A percentile compares a stretch with the other conserved stretches of the same genome.
Evolutionary conservation across 1,139 yeast species (phyloP).

Genomic region (Zygoascus sp.): DNA sequence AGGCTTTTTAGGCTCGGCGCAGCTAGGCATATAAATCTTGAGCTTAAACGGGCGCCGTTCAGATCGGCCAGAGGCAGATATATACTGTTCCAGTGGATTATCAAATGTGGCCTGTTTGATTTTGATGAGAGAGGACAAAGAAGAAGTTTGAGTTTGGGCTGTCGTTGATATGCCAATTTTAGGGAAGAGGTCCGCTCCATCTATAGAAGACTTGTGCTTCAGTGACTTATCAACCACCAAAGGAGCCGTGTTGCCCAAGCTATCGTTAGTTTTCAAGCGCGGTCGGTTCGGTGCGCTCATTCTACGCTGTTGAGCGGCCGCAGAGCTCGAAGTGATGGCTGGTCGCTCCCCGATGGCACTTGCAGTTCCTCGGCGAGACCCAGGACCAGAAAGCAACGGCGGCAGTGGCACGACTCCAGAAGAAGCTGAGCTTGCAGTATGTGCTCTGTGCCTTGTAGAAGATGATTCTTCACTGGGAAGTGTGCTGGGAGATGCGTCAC

Average conservation of each 20-base stretch:
- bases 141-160: neutral
- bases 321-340: neutral
- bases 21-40: constrained; percentile 38
- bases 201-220: neutral
- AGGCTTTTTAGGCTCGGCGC: constrained; percentile 32
- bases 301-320: constrained; percentile 10
- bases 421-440: neutral
- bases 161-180: neutral
- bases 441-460: constrained; percentile 9
- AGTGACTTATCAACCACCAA: neutral
- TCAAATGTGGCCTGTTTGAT: constrained; percentile 31
- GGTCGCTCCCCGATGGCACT: constrained; percentile 2
- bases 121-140: constrained; percentile 23
- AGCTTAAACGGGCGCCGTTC: constrained; percentile 35
- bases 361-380: constrained; percentile 4
- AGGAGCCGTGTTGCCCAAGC: neutral
- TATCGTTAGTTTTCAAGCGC: constrained; percentile 3
- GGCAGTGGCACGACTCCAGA: neutral
- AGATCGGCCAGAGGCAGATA: constrained; percentile 39
- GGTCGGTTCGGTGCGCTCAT: constrained; percentile 11
- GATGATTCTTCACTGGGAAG: constrained; percentile 23
- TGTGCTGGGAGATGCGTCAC: constrained; percentile 13
- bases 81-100: constrained; percentile 41
- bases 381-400: neutral
- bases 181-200: constrained; percentile 6